phyloP scores from a whole-genome alignment of 768 basidiomycete genomes.

The Amyloporia xantha region DNA sequence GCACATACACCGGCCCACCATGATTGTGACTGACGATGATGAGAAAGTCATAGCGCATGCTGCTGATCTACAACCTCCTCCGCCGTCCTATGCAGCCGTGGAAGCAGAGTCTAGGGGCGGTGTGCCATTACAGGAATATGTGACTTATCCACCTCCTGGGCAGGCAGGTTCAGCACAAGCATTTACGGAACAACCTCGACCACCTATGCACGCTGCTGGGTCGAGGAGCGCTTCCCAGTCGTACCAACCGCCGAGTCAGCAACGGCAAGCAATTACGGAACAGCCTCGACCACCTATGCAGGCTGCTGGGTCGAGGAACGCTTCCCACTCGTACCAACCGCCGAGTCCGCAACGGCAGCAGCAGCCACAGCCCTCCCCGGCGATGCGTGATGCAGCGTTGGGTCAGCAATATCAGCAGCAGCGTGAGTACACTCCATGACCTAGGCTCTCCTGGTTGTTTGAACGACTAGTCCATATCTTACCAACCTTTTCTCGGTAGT shows the following conservation, averaged over 20 bases:
- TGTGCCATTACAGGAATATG: neutral
- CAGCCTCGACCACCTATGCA: neutral
- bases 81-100: neutral
- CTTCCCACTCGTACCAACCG: neutral
- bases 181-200: neutral
- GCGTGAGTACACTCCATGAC: conserved; percentile 4
- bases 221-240: neutral
- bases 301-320: neutral
- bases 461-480: neutral
- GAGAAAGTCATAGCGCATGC: neutral
- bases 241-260: neutral
- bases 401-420: conserved; percentile 14
- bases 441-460: neutral
- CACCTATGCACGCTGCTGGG: neutral
- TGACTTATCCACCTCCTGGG: neutral
- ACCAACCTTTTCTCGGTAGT: conserved; percentile 5
- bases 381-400: conserved; percentile 1
- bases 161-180: neutral
- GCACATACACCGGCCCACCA: neutral
- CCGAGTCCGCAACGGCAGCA: neutral
- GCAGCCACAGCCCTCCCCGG: neutral
- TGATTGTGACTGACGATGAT: neutral
- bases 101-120: neutral
- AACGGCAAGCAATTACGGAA: neutral
- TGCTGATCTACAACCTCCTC: neutral